These are phyloP conservation scores for Exserohilum rostratum DNA, from an alignment of 2,329 filamentous ascomycete genomes.

Conservation along the genomic window DNA sequence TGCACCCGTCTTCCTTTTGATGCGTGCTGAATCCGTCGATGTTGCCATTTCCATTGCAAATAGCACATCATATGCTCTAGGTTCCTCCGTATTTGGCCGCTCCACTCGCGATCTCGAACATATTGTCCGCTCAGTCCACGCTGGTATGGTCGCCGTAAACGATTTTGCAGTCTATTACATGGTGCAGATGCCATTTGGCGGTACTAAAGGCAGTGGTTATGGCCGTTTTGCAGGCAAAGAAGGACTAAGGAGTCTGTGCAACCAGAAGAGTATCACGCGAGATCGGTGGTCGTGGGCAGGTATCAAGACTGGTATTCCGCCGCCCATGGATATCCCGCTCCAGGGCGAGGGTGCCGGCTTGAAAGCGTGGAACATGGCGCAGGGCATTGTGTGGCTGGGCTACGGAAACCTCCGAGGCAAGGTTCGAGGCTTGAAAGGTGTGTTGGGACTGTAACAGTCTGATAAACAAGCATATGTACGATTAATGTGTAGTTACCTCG, in stretches of 20 bases:
- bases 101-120: constrained; percentile 63
- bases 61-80: constrained; percentile 82
- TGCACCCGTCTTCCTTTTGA: constrained; percentile 84
- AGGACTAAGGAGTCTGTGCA: constrained; percentile 82
- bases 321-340: constrained; percentile 82
- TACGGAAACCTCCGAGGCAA: constrained; percentile 51
- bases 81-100: constrained; percentile 83
- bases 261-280: constrained; percentile 82
- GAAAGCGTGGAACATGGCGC: constrained; percentile 51
- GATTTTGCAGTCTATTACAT: constrained; percentile 95
- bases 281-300: constrained; percentile 69
- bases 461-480: no score
- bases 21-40: constrained; percentile 70
- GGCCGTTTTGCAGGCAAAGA: constrained; percentile 92
- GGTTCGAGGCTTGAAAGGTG: constrained; percentile 49
- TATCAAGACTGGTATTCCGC: constrained; percentile 77
- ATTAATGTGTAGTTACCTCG: no score
- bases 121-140: constrained; percentile 72
- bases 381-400: constrained; percentile 56
- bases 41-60: constrained; percentile 82
- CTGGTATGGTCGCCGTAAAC: constrained; percentile 93
- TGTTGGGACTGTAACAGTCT: constrained; percentile 41
- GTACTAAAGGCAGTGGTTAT: constrained; percentile 84
- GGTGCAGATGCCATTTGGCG: constrained; percentile 92
- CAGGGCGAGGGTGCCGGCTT: constrained; percentile 39